Conservation (phyloP, 768 basidiomycete genomes). For the Lactifluus volemus region DNA sequence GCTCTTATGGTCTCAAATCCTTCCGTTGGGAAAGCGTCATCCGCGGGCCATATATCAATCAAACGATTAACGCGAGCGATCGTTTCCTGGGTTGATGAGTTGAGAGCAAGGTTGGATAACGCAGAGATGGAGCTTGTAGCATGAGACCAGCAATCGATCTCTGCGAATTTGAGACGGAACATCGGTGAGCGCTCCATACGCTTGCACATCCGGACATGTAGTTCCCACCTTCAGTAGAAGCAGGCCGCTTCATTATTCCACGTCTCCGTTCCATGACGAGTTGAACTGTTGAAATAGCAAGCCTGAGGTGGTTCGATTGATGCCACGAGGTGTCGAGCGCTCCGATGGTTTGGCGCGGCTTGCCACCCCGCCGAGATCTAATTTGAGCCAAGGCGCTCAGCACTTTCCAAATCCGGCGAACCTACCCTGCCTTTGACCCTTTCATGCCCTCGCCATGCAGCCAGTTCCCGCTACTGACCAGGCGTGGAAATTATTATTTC, state of each 20-base stretch:
- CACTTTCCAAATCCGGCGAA: background rate
- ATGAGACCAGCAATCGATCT: conserved; percentile 70
- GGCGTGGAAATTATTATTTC: background rate
- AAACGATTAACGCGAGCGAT: conserved; percentile 67
- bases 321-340: background rate
- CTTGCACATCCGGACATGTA: conserved; percentile 14
- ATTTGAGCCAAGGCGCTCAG: too few relatives aligned
- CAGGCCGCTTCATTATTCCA: conserved; percentile 49
- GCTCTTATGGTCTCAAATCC: conserved; percentile 56
- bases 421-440: background rate
- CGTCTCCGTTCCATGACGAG: conserved; percentile 57
- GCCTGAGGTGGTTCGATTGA: too few relatives aligned
- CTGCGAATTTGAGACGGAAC: conserved; percentile 29
- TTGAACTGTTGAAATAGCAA: background rate
- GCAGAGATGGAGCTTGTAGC: conserved; percentile 49
- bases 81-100: conserved; percentile 42
- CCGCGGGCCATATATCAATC: conserved; percentile 61
- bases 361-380: background rate
- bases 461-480: background rate
- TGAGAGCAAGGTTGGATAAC: conserved; percentile 47
- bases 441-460: background rate
- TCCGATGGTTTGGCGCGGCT: background rate
- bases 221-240: conserved; percentile 65
- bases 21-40: conserved; percentile 60
- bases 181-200: conserved; percentile 8